Percentiles rank a stretch among this genome's conserved stretches.
phyloP scores from a whole-genome alignment of 495 filamentous ascomycete species.

The Podospora anserina region DNA sequence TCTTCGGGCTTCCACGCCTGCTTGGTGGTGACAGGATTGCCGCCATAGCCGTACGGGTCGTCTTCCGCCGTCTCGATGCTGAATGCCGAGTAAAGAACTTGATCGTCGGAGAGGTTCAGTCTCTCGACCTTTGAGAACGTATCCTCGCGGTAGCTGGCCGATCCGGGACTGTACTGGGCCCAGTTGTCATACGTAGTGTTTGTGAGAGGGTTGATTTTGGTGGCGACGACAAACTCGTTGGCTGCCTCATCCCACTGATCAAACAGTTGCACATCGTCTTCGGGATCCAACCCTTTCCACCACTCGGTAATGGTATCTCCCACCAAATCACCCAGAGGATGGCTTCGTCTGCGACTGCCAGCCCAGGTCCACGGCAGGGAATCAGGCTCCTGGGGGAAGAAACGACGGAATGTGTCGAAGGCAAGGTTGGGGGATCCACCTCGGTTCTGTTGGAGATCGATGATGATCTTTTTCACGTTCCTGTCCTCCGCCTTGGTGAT shows the following conservation, averaged over 20 bases:
- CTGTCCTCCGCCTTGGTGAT: slow-evolving; percentile 34
- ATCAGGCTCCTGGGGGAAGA: slow-evolving; percentile 46
- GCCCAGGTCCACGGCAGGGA: slow-evolving; percentile 31
- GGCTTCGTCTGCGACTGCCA: slow-evolving; percentile 45
- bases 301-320: slow-evolving; percentile 39
- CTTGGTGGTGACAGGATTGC: slow-evolving; percentile 21
- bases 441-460: slow-evolving; percentile 52
- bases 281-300: slow-evolving; percentile 28
- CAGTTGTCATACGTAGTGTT: slow-evolving; percentile 50
- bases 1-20: slow-evolving; percentile 48
- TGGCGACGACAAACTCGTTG: slow-evolving; percentile 42
- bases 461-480: slow-evolving; percentile 45
- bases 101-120: slow-evolving; percentile 49
- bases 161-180: slow-evolving; percentile 50
- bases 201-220: slow-evolving; percentile 44
- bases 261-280: not conserved
- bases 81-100: slow-evolving; percentile 6
- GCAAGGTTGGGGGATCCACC: slow-evolving; percentile 33
- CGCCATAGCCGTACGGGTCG: slow-evolving; percentile 42
- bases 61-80: slow-evolving; percentile 21
- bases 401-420: slow-evolving; percentile 49
- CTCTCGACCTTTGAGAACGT: slow-evolving; percentile 43
- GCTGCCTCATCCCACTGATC: slow-evolving; percentile 6
- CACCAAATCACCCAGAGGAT: slow-evolving; percentile 40
- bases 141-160: slow-evolving; percentile 40